These are phyloP conservation scores for Phialocephala sp. DNA, from an alignment of 2,329 filamentous ascomycete species.

Conservation along the genomic window DNA sequence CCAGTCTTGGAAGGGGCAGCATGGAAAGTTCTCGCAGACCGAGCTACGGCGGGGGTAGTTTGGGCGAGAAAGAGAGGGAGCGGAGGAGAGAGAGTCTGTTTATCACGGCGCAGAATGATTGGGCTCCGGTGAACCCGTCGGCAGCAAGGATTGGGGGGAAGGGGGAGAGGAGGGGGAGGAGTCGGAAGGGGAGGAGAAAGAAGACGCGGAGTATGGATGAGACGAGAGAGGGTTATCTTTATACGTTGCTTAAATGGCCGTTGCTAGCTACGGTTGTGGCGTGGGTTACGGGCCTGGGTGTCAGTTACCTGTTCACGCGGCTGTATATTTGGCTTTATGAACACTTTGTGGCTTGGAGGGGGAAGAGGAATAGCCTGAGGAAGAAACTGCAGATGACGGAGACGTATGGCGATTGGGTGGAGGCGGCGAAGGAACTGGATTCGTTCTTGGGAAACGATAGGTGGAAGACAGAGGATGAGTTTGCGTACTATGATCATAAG, in stretches of 20 bases:
- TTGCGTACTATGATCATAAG: slow-evolving; percentile 85
- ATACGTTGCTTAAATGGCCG: slow-evolving; percentile 90
- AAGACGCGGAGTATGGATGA: slow-evolving; percentile 74
- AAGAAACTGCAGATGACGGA: slow-evolving; percentile 72
- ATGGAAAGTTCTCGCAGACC: slow-evolving; percentile 13
- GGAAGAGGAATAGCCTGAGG: slow-evolving; percentile 73
- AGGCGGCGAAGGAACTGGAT: slow-evolving; percentile 80
- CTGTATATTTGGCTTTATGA: slow-evolving; percentile 94
- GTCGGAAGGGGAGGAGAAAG: slow-evolving; percentile 21
- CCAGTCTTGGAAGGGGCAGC: not conserved
- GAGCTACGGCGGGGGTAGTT: slow-evolving; percentile 15
- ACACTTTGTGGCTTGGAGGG: slow-evolving; percentile 88
- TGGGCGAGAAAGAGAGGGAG: slow-evolving; percentile 22
- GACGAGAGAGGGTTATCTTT: slow-evolving; percentile 91
- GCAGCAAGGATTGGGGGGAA: slow-evolving; percentile 44
- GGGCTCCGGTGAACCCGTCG: slow-evolving; percentile 76
- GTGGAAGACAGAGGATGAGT: slow-evolving; percentile 81
- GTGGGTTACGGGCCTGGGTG: slow-evolving; percentile 78
- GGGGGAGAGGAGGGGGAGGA: slow-evolving; percentile 45
- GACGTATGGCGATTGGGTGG: slow-evolving; percentile 84
- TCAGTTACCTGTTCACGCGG: slow-evolving; percentile 79
- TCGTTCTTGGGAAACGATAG: slow-evolving; percentile 77
- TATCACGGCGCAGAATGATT: slow-evolving; percentile 93
- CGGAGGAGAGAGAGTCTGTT: slow-evolving; percentile 51
- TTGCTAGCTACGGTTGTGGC: slow-evolving; percentile 78